Evolutionary conservation across 129 eudicot genomes (phyloP).

Genomic region (Chrysanthemum seticuspe): DNA sequence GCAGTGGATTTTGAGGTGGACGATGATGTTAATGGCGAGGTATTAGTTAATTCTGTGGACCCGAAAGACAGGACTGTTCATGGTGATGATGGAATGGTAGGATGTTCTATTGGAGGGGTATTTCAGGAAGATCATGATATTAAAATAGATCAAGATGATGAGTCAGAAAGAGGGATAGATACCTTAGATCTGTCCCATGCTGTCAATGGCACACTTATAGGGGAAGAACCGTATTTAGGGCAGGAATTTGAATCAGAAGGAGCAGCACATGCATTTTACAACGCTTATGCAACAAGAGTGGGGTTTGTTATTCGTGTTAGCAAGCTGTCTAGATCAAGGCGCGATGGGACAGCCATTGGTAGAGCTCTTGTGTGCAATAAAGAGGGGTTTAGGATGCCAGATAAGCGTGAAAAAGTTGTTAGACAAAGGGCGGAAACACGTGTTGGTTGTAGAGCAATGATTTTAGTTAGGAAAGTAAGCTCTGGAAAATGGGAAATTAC

Average conservation of each 20-base stretch:
- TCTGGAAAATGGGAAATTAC: constrained; percentile 85
- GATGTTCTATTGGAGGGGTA: constrained; percentile 55
- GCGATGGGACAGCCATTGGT: constrained; percentile 87
- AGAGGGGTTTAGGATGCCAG: constrained; percentile 89
- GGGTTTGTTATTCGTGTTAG: constrained; percentile 86
- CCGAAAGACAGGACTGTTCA: constrained; percentile 38
- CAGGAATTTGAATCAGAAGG: constrained; percentile 89
- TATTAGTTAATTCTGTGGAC: constrained; percentile 45
- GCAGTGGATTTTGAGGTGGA: constrained; percentile 70
- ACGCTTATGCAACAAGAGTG: constrained; percentile 70
- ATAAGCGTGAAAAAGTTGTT: constrained; percentile 78
- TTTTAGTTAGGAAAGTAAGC: constrained; percentile 73
- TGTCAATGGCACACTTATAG: constrained; percentile 32
- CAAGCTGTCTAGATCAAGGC: constrained; percentile 88
- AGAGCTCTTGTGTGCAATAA: constrained; percentile 86
- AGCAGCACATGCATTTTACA: constrained; percentile 88
- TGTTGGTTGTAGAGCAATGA: constrained; percentile 94
- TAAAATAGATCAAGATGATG: constrained; percentile 46
- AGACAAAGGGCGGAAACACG: constrained; percentile 88
- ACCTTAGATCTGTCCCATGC: constrained; percentile 39
- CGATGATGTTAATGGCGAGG: constrained; percentile 54
- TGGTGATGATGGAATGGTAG: constrained; percentile 54
- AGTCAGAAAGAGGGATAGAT: constrained; percentile 43
- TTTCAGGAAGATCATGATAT: constrained; percentile 52
- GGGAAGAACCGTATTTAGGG: constrained; percentile 76